These are phyloP conservation scores for Vanilla planifolia DNA, from an alignment of 106 monocot genomes.

Conservation along the genomic window DNA sequence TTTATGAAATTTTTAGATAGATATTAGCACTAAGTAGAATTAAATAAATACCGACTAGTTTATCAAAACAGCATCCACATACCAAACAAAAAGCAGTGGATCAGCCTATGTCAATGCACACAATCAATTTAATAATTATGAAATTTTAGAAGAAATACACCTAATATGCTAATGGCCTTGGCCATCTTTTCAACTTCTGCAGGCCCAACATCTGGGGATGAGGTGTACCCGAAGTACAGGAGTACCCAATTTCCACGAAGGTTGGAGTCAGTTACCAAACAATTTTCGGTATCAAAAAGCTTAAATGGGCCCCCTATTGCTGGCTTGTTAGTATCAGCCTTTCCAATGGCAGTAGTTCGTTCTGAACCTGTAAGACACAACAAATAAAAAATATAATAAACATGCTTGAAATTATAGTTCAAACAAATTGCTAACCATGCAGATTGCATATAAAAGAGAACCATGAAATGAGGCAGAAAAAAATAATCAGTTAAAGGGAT, in stretches of 20 bases:
- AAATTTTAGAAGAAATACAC: conserved; percentile 36
- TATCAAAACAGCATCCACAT: too few species aligned
- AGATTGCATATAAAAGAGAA: conserved; percentile 1
- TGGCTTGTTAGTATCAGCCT: conserved; percentile 40
- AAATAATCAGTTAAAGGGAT: too few species aligned
- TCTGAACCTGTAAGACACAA: conserved; percentile 32
- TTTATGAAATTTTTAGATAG: too few species aligned
- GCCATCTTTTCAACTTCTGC: conserved; percentile 78
- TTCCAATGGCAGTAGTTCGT: conserved; percentile 17
- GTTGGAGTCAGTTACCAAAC: conserved; percentile 57
- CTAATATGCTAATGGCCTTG: conserved; percentile 59
- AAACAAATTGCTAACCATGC: background rate
- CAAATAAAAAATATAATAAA: background rate
- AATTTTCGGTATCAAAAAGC: conserved; percentile 64
- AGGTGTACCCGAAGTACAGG: conserved; percentile 97
- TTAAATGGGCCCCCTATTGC: conserved; percentile 89
- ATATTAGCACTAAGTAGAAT: too few species aligned
- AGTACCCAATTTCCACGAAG: conserved; percentile 84
- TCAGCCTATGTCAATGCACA: background rate
- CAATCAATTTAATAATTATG: background rate
- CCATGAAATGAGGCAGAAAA: too few species aligned
- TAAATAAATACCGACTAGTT: too few species aligned
- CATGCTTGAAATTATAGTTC: background rate
- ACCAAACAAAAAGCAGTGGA: too few species aligned
- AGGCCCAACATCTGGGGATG: conserved; percentile 91